Base-by-base conservation (phyloP, 2,329 filamentous ascomycete species). In the Colletotrichum godetiae region DNA sequence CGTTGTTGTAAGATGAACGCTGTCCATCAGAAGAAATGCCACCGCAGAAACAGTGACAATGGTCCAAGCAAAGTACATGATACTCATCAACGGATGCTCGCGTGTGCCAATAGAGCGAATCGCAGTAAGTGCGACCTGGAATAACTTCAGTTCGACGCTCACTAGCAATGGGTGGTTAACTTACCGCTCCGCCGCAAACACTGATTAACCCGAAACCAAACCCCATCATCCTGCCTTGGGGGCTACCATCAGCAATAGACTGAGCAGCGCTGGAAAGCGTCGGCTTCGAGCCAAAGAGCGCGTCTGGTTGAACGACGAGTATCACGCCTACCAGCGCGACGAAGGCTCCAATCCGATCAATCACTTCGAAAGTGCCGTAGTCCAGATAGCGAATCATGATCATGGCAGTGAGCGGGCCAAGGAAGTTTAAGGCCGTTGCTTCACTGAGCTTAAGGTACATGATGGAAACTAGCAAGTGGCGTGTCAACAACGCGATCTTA, bases 371-470 rank as follows among this genome's bases (percentile, higher is more conserved):
- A 1, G 66, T 69, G 3, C 66, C 66, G 22, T 33, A 73, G 12
- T 73, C 65, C 10, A 73, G 37, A 8, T 64, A 73, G 7, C 66
- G 62, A 4, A 53, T 73, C 24, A 73, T 8, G 5, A 73, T 63
- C 70, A 73, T 73, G 11, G 70, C 70, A 1, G 60, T 46, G 12
- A 73, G 66, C 12, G 70, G 70, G 0, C 70, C 70, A 1, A 73
- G 59, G 15, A 73, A 73, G 13, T 73, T 73, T 42, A 73, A 33
- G 4, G 70, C 70, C 5, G 66, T 73, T 8, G 70, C 70, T 33
- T 73, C 70, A 46, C 70, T 73, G 7, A 73, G 70, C 12, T 60
- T 69, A 4, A 73, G 70, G 15, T 69, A 65, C 66, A 69, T 73
- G 27, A 73, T 69, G 4, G 70, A 73, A 42, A 73, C 70, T 64